phyloP scores from a whole-genome alignment of 495 filamentous ascomycete genomes.

The Chaetomium cochliodes region DNA sequence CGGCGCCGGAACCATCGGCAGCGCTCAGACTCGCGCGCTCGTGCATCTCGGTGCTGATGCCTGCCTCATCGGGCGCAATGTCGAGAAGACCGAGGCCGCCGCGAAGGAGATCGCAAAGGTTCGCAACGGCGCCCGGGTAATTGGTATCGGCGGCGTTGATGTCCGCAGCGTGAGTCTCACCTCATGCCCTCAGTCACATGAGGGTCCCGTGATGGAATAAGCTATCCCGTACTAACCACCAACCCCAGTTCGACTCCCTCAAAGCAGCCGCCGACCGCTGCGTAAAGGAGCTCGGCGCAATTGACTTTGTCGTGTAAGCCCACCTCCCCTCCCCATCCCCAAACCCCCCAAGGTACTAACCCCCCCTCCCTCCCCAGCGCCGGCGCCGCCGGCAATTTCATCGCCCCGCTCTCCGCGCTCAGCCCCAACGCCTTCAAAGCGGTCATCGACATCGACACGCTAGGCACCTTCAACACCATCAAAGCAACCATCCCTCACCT shows the following conservation, averaged over 20 bases:
- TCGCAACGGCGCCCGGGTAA: conserved; percentile 72
- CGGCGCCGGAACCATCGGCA: conserved; percentile 90
- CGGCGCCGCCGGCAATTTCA: conserved; percentile 94
- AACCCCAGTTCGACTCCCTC: conserved; percentile 56
- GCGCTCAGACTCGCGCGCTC: conserved; percentile 84
- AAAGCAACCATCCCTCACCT: conserved; percentile 87
- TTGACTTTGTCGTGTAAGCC: conserved; percentile 90
- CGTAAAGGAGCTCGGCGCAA: conserved; percentile 73
- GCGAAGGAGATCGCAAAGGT: conserved; percentile 79
- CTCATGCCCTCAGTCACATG: background rate
- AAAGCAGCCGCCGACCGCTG: conserved; percentile 73
- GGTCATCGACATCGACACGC: conserved; percentile 93
- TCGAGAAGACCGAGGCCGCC: conserved; percentile 78
- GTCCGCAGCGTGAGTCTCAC: conserved; percentile 57
- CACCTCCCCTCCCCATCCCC: background rate
- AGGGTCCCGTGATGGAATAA: background rate
- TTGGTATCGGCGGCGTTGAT: conserved; percentile 82
- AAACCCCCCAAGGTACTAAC: conserved; percentile 17
- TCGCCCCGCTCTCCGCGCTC: conserved; percentile 79
- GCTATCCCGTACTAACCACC: conserved; percentile 9
- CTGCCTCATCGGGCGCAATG: conserved; percentile 87
- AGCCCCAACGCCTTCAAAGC: conserved; percentile 88
- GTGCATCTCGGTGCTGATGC: conserved; percentile 91
- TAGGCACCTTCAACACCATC: conserved; percentile 90
- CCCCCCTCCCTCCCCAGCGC: conserved; percentile 54